Percentiles rank a stretch among this genome's conserved stretches.
These are phyloP conservation scores for Diplodia intermedia DNA, from an alignment of 2,329 filamentous ascomycete species.

Conservation along the genomic window DNA sequence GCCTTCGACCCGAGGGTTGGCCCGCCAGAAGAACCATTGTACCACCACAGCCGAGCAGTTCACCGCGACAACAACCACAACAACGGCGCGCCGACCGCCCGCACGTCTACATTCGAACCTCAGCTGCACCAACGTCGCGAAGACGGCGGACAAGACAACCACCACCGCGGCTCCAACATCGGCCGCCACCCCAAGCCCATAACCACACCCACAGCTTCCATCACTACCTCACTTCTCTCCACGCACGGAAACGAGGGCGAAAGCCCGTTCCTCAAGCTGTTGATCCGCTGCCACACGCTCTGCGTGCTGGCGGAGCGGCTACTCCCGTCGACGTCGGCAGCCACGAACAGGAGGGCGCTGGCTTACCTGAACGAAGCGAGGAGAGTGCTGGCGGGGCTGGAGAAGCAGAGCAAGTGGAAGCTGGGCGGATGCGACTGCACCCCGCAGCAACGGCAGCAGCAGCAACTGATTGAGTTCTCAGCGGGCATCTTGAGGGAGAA, in stretches of 20 bases:
- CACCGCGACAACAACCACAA: neutral
- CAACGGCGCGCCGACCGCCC: neutral
- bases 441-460: neutral
- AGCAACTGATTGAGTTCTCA: slow-evolving; percentile 6
- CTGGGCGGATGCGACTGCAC: neutral
- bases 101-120: neutral
- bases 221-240: neutral
- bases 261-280: neutral
- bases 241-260: neutral
- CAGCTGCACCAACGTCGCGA: neutral
- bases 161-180: neutral
- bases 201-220: neutral
- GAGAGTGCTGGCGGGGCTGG: neutral
- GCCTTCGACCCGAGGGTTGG: slow-evolving; percentile 13
- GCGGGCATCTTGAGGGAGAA: neutral
- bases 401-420: neutral
- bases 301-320: slow-evolving; percentile 5
- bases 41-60: neutral
- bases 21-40: neutral
- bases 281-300: slow-evolving; percentile 21
- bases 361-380: neutral
- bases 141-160: neutral
- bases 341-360: neutral
- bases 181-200: neutral
- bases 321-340: neutral